phyloP scores from a whole-genome alignment of 176 grass and related monocot species.

The Avena atlantica region DNA sequence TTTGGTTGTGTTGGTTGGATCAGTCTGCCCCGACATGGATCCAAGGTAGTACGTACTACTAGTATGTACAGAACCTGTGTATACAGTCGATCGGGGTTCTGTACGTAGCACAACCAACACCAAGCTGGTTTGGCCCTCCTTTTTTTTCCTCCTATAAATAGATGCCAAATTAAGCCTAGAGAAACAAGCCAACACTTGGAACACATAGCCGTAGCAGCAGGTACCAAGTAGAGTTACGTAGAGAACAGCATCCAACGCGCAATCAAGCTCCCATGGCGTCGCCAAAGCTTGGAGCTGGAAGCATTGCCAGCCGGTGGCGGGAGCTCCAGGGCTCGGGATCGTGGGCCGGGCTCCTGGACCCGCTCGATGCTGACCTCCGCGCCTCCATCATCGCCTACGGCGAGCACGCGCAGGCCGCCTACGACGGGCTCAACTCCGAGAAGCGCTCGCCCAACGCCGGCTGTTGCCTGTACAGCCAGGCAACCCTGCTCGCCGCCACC shows the following conservation, averaged over 20 bases:
- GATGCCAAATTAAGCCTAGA: too few species aligned
- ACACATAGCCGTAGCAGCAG: too few species aligned
- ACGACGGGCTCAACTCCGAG: slow-evolving; percentile 72
- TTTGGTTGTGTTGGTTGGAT: too few species aligned
- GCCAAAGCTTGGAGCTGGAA: slow-evolving; percentile 40
- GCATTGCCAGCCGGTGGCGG: slow-evolving; percentile 69
- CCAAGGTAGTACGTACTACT: too few species aligned
- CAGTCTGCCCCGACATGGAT: too few species aligned
- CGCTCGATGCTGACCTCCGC: slow-evolving; percentile 77
- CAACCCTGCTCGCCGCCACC: slow-evolving; percentile 43
- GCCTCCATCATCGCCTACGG: slow-evolving; percentile 63
- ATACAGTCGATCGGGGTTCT: too few species aligned
- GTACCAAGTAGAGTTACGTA: too few species aligned
- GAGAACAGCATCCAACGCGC: background rate
- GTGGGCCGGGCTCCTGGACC: slow-evolving; percentile 67
- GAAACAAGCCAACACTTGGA: too few species aligned
- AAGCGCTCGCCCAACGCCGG: slow-evolving; percentile 61
- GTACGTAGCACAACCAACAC: too few species aligned
- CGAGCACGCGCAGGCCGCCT: slow-evolving; percentile 62
- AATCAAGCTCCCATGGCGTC: slow-evolving; percentile 5
- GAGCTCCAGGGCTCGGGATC: slow-evolving; percentile 64
- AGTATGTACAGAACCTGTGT: too few species aligned
- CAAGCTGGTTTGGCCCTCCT: too few species aligned
- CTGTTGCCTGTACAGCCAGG: slow-evolving; percentile 46
- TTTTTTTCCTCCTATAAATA: too few species aligned